Percentiles rank a stretch among this genome's conserved stretches.
Conservation (phyloP, 805 yeast species). For the Metschnikowia similis region DNA sequence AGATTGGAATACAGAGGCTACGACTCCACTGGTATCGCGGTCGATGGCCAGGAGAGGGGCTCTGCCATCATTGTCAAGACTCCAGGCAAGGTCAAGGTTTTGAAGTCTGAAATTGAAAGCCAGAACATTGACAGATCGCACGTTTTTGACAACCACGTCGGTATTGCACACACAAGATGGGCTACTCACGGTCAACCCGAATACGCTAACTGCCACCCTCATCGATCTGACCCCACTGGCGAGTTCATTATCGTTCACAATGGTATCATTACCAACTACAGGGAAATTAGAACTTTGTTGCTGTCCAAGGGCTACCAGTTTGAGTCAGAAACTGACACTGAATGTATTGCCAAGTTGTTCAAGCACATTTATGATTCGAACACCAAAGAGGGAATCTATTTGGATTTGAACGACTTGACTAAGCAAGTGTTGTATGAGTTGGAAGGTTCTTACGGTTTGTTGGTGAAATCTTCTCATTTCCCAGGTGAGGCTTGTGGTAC, state of each 20-base stretch:
- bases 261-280: slow-evolving; percentile 95
- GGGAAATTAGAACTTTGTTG: slow-evolving; percentile 83
- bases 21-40: slow-evolving; percentile 94
- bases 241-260: slow-evolving; percentile 94
- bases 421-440: slow-evolving; percentile 88
- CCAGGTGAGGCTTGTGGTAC: slow-evolving; percentile 97
- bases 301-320: slow-evolving; percentile 74
- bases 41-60: slow-evolving; percentile 79
- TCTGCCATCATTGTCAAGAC: slow-evolving; percentile 73
- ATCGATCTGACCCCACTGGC: slow-evolving; percentile 74
- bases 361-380: slow-evolving; percentile 84
- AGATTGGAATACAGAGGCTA: slow-evolving; percentile 97
- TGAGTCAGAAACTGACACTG: slow-evolving; percentile 95
- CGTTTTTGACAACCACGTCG: slow-evolving; percentile 79
- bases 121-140: slow-evolving; percentile 53
- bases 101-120: slow-evolving; percentile 58
- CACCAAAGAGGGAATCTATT: slow-evolving; percentile 63
- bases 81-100: slow-evolving; percentile 85
- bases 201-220: slow-evolving; percentile 90
- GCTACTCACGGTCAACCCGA: slow-evolving; percentile 98
- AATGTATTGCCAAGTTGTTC: slow-evolving; percentile 93
- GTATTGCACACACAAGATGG: slow-evolving; percentile 99
- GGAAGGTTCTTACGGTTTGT: slow-evolving; percentile 96
- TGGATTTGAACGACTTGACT: slow-evolving; percentile 88
- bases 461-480: slow-evolving; percentile 86